Evolutionary conservation across 805 yeast species (phyloP), one percentile per base, ranked within the genome.

Genomic region (Zygosaccharomyces bailii): DNA sequence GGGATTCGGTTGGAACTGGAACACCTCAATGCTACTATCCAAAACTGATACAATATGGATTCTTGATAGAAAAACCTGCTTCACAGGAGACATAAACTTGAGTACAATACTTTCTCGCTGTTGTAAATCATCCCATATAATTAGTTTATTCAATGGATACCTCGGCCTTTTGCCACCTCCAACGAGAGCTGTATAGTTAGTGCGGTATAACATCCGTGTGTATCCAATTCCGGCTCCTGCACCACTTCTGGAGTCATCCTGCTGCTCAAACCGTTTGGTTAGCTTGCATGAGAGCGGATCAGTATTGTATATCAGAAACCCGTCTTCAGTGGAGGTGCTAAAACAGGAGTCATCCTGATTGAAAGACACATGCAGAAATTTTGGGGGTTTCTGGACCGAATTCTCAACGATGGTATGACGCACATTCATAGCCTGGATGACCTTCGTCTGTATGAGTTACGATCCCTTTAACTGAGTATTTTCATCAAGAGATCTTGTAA

Each of bases 261-360:
- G 42, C 11, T 42, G 42, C 11, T 47, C 51, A 38, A 61, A 61
- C 13, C 49, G 48, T 27, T 51, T 54, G 2, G 45, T 42, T 3
- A 61, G 42, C 39, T 60, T 60, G 41, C 55, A 46, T 32, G 52
- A 54, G 69, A 90, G 73, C 3, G 99, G 98, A 59, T 87, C 90
- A 2, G 95, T 76, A 59, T 84, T 86, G 71, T 80, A 91, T 9
- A 91, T 95, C 43, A 80, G 69, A 62, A 91, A 89, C 13, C 98
- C 97, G 35, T 71, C 65, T 48, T 86, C 89, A 50, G 80, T 83
- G 42, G 93, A 86, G 19, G 86, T 72, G 14, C 96, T 86, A 67
- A 91, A 89, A 63, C 97, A 91, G 29, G 88, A 83, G 56, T 81
- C 85, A 67, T 90, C 96, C 65, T 88, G 96, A 66, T 91, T 91